These are phyloP conservation scores for Diospyros lotus DNA, from an alignment of 148 eudicot species.

Conservation along the genomic window DNA sequence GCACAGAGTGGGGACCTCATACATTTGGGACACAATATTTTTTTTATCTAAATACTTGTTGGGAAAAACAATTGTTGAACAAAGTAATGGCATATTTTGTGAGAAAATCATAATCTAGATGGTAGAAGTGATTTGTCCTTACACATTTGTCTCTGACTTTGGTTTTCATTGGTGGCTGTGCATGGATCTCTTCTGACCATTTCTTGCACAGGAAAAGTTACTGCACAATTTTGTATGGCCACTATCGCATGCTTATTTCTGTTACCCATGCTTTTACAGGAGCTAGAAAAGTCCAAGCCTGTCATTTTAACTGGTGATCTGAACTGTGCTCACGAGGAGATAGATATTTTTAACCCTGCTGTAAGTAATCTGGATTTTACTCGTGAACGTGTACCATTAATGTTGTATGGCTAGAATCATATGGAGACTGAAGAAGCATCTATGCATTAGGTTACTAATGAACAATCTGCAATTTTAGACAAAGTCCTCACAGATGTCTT, in stretches of 20 bases:
- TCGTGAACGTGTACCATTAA: not conserved
- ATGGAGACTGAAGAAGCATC: too few species aligned
- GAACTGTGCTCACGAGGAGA: conserved; percentile 96
- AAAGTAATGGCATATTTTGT: not conserved
- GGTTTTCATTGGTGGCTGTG: too few species aligned
- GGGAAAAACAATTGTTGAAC: not conserved
- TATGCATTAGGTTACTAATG: not conserved
- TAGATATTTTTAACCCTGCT: conserved; percentile 91
- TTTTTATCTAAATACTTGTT: not conserved
- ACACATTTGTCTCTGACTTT: too few species aligned
- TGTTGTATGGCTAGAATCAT: not conserved
- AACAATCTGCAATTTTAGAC: not conserved
- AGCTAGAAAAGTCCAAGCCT: conserved; percentile 91
- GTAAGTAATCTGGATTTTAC: conserved; percentile 36
- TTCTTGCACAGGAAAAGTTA: not conserved
- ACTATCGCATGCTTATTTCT: not conserved
- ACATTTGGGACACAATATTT: too few species aligned
- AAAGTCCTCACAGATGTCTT: too few species aligned
- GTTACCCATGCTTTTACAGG: conserved; percentile 43
- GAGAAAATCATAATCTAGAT: not conserved
- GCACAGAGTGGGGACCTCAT: too few species aligned
- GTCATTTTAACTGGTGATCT: conserved; percentile 92
- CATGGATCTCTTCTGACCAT: not conserved
- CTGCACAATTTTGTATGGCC: conserved; percentile 1
- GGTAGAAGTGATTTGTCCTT: not conserved